Evolutionary conservation across 164 flowering plant species (phyloP), one percentile per base, ranked within the genome.

Genomic region (Dillenia turbinata): DNA sequence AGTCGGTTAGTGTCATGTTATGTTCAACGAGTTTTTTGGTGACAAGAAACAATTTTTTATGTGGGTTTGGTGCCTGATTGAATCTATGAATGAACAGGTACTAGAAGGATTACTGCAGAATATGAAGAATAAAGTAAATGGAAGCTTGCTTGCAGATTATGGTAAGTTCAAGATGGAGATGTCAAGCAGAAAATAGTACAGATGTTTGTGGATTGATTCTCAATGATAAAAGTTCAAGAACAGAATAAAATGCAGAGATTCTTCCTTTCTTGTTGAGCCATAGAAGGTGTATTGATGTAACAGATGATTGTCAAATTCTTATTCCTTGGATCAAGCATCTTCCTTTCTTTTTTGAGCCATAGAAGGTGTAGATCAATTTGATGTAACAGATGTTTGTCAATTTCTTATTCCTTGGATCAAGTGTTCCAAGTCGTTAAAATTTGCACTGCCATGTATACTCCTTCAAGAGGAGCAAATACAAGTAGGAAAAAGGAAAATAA

Each of bases 71-170:
- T n/a, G n/a, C n/a, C n/a, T 11, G 7, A 15, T 22, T 24, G 4
- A 10, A 43, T 57, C 3, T 9, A 9, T 58, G 14, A 1, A 12
- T 46, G 48, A 14, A 17, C 76, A 92, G 96, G 81, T 88, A 59
- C 68, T 89, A 48, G 75, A 65, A 52, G 73, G 77, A 65, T 72
- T 88, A 66, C 73, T 92, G 71, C 85, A 84, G 78, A 81, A 79
- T 75, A 87, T 89, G 94, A 85, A 85, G 77, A 60, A 81, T 3
- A 82, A 84, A 63, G 91, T 89, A 15, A 84, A 87, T 63, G 74
- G 73, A 6, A 87, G 88, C 73, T 75, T 92, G 84, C 73, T 89
- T 54, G 77, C 78, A 9, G 96, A 89, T 71, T 89, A 83, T 62
- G 75, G 74, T 13, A 61, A 74, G 65, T 92, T 82, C 81, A 83